phyloP scores from a whole-genome alignment of 768 basidiomycete genomes.

The Rhizopogon sp. region DNA sequence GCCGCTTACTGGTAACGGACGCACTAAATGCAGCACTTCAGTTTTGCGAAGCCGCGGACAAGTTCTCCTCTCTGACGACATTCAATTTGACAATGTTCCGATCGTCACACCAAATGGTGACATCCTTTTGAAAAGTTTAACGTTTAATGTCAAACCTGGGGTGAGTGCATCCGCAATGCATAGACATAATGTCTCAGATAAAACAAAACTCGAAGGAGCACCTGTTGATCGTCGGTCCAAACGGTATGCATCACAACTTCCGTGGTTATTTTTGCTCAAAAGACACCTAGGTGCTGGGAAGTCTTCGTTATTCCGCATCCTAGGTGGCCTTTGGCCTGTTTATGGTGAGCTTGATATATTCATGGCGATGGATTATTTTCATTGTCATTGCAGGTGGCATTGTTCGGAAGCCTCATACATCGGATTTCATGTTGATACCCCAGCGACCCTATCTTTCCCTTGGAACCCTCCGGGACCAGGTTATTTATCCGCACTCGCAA shows the following conservation, averaged over 20 bases:
- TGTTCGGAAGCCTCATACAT: constrained; percentile 85
- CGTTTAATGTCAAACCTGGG: constrained; percentile 86
- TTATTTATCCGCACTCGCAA: constrained; percentile 90
- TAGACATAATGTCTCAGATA: neutral
- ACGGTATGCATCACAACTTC: constrained; percentile 46
- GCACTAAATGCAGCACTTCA: constrained; percentile 23
- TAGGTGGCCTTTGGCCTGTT: constrained; percentile 95
- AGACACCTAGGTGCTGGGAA: constrained; percentile 67
- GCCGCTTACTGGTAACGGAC: neutral
- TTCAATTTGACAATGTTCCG: constrained; percentile 88
- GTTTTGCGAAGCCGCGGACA: constrained; percentile 77
- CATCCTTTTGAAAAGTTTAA: constrained; percentile 76
- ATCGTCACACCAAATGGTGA: constrained; percentile 97
- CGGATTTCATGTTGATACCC: constrained; percentile 90
- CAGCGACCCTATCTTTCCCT: constrained; percentile 94
- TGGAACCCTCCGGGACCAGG: constrained; percentile 92
- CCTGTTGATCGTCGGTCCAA: constrained; percentile 89
- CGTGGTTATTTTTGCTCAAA: neutral
- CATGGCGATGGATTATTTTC: neutral
- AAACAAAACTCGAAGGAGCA: constrained; percentile 57
- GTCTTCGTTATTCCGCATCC: constrained; percentile 89
- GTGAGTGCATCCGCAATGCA: constrained; percentile 31
- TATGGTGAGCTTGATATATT: constrained; percentile 24
- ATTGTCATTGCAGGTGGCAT: constrained; percentile 45
- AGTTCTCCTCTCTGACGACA: constrained; percentile 81